phyloP scores from a whole-genome alignment of 495 filamentous ascomycete species.

The Aspergillus ostianus region DNA sequence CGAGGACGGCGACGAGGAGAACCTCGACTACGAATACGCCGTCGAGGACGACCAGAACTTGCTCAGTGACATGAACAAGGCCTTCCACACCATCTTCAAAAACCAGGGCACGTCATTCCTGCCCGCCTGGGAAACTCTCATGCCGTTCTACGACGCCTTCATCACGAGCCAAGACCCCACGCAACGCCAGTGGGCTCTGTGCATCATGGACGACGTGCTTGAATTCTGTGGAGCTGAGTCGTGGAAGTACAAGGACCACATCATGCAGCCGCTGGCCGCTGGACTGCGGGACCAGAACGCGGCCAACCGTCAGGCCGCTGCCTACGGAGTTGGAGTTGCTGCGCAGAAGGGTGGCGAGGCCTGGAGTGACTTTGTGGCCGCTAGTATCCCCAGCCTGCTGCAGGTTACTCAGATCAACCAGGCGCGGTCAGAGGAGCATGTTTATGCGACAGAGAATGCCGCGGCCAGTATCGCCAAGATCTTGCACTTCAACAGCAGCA shows the following conservation, averaged over 20 bases:
- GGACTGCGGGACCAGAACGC: constrained; percentile 81
- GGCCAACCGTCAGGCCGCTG: constrained; percentile 93
- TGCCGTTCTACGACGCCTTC: constrained; percentile 80
- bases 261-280: constrained; percentile 77
- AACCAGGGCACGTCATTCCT: constrained; percentile 85
- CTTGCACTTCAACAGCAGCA: constrained; percentile 77
- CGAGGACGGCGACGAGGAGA: constrained; percentile 83
- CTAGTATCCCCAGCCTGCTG: constrained; percentile 78
- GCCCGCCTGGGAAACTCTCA: constrained; percentile 78
- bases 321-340: constrained; percentile 93
- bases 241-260: constrained; percentile 77
- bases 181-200: constrained; percentile 96
- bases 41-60: constrained; percentile 97
- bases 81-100: constrained; percentile 98
- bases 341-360: constrained; percentile 84
- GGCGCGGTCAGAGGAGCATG: constrained; percentile 85
- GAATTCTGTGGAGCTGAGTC: constrained; percentile 90
- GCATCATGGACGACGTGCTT: constrained; percentile 97
- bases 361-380: constrained; percentile 81
- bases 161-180: constrained; percentile 82
- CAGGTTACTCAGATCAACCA: constrained; percentile 74
- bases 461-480: constrained; percentile 97
- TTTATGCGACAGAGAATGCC: constrained; percentile 97
- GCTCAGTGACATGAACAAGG: constrained; percentile 99
- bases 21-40: constrained; percentile 65